Base-by-base conservation (phyloP, 2,329 filamentous ascomycete species). In the Aspergillus piperis region DNA sequence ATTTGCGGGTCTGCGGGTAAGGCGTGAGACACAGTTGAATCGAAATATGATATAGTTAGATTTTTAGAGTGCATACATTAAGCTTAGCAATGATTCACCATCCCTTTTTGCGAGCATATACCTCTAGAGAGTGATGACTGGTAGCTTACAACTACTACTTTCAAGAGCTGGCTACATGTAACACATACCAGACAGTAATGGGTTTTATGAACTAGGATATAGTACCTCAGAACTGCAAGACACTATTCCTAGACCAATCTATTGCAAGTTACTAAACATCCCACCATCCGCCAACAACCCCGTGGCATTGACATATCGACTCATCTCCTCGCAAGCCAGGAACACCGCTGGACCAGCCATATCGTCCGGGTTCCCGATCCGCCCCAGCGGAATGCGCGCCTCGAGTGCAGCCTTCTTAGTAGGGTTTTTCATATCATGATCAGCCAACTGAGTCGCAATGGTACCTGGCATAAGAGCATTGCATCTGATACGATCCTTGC, bases 391-490 rank as follows among this genome's bases (percentile, higher is more conserved):
- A 66, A 92, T 91, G 62, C 90, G 80, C 2, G 83, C 84, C 77
- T 92, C 89, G 84, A 91, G 72, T 76, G 15, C 86, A 83, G 61
- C 60, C 54, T 62, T 64, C 41, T 66, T 66, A 2, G 57, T 58
- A 6, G 65, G 65, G 66, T 91, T 84, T n/a, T 80, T 83, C 64
- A 95, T 75, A 75, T 95, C 91, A 73, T 88, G 85, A 66, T 92
- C 90, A 68, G 93, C 94, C 54, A 95, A 78, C 79, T 91, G 90
- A 38, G 91, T 95, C 68, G 84, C 82, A 57, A 94, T 90, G 0
- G 90, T 94, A 0, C 91, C 91, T 0, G 91, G 91, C 39, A 95
- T 77, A 62, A 95, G 75, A 1, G 91, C 90, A 72, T 95, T 95
- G 73, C 90, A 94, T 58, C 91, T 77, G 57, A 95, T 91, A 15